Percentiles rank a stretch among this genome's conserved stretches.
These are phyloP conservation scores for Trypanosoma melophagium DNA, from an alignment of 208 protist genomes.

Conservation along the genomic window DNA sequence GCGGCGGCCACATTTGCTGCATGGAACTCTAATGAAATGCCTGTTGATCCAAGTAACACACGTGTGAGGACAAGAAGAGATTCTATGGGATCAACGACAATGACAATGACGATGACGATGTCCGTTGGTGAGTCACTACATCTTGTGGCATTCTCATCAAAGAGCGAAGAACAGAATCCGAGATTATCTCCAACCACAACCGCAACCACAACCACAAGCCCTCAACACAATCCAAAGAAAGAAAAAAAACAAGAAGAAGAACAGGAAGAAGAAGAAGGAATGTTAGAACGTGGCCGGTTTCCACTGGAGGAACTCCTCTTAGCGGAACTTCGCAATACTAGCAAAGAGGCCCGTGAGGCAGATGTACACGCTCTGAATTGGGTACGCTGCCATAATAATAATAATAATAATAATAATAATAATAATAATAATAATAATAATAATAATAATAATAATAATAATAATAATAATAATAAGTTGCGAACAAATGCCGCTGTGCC, in stretches of 20 bases:
- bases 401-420: conserved; percentile 3
- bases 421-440: background rate
- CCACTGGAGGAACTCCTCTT: conserved; percentile 65
- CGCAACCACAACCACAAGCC: background rate
- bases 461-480: background rate
- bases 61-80: conserved; percentile 18
- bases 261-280: background rate
- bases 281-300: conserved; percentile 21
- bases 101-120: conserved; percentile 9
- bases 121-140: conserved; percentile 11
- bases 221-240: background rate
- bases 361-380: conserved; percentile 37
- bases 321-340: conserved; percentile 50
- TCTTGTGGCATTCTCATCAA: background rate
- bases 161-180: background rate
- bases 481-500: background rate
- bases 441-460: no score
- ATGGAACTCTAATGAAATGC: conserved; percentile 23
- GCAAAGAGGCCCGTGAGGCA: conserved; percentile 50
- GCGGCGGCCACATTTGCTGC: conserved; percentile 31
- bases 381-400: conserved; percentile 34
- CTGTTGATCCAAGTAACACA: conserved; percentile 19
- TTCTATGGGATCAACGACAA: conserved; percentile 2
- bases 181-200: background rate
- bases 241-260: background rate